A percentile compares a stretch with the other conserved stretches of the same genome.
phyloP scores from a whole-genome alignment of 148 eudicot species.

The Chenopodium suecicum region DNA sequence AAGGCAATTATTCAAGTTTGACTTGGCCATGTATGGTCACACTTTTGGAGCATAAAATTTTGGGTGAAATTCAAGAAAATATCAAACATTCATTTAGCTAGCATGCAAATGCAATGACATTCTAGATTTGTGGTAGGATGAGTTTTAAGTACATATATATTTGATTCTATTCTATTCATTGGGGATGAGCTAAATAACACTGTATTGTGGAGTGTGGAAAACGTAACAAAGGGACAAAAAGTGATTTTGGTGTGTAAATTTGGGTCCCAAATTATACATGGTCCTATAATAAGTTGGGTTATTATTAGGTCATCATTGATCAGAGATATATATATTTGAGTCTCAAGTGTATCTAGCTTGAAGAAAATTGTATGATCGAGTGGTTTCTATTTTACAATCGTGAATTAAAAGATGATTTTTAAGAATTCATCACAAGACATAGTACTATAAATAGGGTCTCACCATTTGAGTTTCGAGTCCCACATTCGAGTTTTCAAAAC shows the following conservation, averaged over 20 bases:
- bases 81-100: neutral
- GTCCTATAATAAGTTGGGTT: neutral
- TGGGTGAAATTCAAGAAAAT: neutral
- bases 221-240: neutral
- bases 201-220: neutral
- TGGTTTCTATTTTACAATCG: too few species aligned
- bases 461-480: too few species aligned
- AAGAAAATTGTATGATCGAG: too few species aligned
- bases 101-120: neutral
- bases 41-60: neutral
- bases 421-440: too few species aligned
- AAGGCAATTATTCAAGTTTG: too few species aligned
- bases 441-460: too few species aligned
- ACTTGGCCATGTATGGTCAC: neutral
- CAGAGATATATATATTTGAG: neutral
- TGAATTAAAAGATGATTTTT: too few species aligned
- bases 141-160: neutral
- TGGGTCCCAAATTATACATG: too few species aligned
- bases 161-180: neutral
- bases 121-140: conserved; percentile 4
- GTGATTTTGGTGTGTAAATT: neutral
- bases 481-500: too few species aligned
- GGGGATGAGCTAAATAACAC: neutral
- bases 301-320: neutral
- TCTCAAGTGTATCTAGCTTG: neutral